Conservation (phyloP, 352 stramenopile genomes). For the Pythium aphanidermatum region DNA sequence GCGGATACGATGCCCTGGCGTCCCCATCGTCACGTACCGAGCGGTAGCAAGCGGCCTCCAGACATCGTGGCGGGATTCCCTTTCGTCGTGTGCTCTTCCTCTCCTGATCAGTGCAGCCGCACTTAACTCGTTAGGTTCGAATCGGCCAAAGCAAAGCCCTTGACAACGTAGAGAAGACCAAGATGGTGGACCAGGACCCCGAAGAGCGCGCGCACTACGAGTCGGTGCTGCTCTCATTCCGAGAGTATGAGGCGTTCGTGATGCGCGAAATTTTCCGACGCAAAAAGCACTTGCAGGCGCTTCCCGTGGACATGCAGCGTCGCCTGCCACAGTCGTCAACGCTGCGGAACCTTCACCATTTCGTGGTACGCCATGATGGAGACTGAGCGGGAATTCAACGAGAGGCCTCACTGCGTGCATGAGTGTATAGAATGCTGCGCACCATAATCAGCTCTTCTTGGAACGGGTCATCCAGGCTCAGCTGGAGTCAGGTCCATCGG, state of each 20-base stretch:
- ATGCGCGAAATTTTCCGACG: constrained; percentile 80
- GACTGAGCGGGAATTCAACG: neutral
- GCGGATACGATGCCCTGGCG: neutral
- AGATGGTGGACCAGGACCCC: constrained; percentile 31
- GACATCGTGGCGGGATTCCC: constrained; percentile 40
- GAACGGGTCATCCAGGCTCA: constrained; percentile 74
- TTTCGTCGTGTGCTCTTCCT: too few relatives aligned
- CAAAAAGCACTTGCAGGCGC: constrained; percentile 74
- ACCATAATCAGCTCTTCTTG: constrained; percentile 76
- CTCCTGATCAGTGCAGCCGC: neutral
- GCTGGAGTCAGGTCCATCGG: constrained; percentile 40
- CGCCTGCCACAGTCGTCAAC: constrained; percentile 65
- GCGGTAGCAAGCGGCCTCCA: constrained; percentile 67
- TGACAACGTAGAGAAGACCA: neutral
- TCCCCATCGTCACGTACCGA: constrained; percentile 31
- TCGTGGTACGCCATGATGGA: constrained; percentile 32
- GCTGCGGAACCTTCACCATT: constrained; percentile 70
- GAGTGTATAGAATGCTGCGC: constrained; percentile 49
- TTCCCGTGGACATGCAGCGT: constrained; percentile 68
- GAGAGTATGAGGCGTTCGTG: constrained; percentile 78
- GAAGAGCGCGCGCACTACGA: constrained; percentile 81
- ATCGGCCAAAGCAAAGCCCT: neutral
- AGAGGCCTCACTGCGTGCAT: neutral
- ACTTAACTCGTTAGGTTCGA: constrained; percentile 8
- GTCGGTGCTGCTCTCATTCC: constrained; percentile 81